phyloP scores from a whole-genome alignment of 1,284 basidiomycete species.

The Violaceomyces palustris region DNA sequence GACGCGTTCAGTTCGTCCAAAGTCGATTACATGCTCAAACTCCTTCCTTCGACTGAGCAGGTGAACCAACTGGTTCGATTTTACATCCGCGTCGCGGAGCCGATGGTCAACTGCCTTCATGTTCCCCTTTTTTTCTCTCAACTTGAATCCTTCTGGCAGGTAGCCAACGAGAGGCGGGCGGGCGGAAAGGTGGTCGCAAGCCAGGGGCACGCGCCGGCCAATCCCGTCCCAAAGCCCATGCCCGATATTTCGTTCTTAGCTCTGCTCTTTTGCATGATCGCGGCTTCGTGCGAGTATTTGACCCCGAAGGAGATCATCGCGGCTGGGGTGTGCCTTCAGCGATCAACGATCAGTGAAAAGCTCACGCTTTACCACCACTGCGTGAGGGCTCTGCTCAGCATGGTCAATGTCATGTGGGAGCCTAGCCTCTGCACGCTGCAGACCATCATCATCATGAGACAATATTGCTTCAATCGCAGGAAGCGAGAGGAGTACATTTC shows the following conservation, averaged over 20 bases:
- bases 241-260: too few species aligned
- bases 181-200: too few species aligned
- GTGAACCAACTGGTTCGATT: constrained; percentile 1
- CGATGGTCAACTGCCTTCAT: constrained; percentile 17
- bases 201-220: too few species aligned
- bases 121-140: constrained; percentile 11
- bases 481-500: constrained; percentile 18
- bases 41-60: neutral
- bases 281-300: constrained; percentile 28
- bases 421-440: constrained; percentile 28
- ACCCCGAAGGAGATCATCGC: constrained; percentile 22
- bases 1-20: too few species aligned
- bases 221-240: too few species aligned
- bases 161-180: too few species aligned
- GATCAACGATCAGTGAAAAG: constrained; percentile 12
- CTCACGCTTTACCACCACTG: constrained; percentile 8
- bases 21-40: neutral
- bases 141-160: constrained; percentile 21
- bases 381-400: constrained; percentile 7
- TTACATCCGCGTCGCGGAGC: constrained; percentile 23
- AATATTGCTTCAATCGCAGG: constrained; percentile 24
- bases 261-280: constrained; percentile 21
- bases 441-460: constrained; percentile 18
- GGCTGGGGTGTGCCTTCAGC: constrained; percentile 14
- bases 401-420: constrained; percentile 12